Percentiles rank a stretch among this genome's conserved stretches.
phyloP scores from a whole-genome alignment of 495 filamentous ascomycete species.

The Sabuloglossum arenarium region DNA sequence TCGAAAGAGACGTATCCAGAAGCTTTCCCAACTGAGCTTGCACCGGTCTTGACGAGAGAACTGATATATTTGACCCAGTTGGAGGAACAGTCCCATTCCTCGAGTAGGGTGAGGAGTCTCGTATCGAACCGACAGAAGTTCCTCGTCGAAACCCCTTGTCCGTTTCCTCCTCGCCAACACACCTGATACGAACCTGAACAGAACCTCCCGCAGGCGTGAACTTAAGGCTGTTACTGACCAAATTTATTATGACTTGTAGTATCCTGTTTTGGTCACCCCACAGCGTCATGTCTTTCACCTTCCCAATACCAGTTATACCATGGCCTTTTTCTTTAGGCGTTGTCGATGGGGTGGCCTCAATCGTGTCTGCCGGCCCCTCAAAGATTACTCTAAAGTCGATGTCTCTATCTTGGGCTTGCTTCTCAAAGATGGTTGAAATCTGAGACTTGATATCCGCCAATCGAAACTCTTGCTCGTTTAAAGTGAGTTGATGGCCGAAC shows the following conservation, averaged over 20 bases:
- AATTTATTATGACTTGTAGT: constrained; percentile 75
- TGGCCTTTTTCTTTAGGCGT: constrained; percentile 6
- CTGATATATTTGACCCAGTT: constrained; percentile 8
- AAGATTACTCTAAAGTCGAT: constrained; percentile 56
- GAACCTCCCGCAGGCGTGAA: constrained; percentile 67
- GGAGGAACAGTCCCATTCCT: neutral
- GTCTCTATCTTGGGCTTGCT: constrained; percentile 58
- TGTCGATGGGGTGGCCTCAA: neutral
- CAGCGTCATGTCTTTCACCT: constrained; percentile 51
- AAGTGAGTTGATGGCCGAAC: constrained; percentile 53
- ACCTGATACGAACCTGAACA: constrained; percentile 53
- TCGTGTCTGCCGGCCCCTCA: constrained; percentile 24
- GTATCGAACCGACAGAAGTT: constrained; percentile 11
- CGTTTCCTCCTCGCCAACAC: constrained; percentile 33
- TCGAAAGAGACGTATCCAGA: constrained; percentile 23
- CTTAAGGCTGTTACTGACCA: constrained; percentile 82
- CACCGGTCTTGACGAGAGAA: neutral
- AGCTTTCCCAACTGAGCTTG: constrained; percentile 5
- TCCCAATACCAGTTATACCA: constrained; percentile 35
- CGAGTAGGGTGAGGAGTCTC: constrained; percentile 1
- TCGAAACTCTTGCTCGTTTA: constrained; percentile 74
- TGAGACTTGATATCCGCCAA: constrained; percentile 62
- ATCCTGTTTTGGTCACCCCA: constrained; percentile 88
- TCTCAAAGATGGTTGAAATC: constrained; percentile 66
- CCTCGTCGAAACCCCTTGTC: constrained; percentile 7